Percentiles rank a stretch among this genome's conserved stretches.
Conservation (phyloP, 495 filamentous ascomycete species). For the Aspergillus indologenus region DNA sequence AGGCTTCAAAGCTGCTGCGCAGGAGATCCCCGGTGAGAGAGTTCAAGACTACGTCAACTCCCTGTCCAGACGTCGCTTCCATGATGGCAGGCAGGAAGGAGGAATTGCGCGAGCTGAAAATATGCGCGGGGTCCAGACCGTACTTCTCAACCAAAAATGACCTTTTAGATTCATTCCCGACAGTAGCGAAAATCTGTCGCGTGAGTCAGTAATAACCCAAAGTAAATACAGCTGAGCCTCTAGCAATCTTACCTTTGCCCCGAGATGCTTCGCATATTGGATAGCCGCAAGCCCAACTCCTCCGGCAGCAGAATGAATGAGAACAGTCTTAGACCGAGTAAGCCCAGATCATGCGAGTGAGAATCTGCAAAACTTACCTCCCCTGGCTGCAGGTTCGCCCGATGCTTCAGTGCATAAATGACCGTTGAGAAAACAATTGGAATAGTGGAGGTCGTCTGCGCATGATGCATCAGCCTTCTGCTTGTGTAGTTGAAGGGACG, state of each 20-base stretch:
- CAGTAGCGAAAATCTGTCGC: background rate
- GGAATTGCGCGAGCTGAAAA: constrained; percentile 22
- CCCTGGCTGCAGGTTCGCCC: background rate
- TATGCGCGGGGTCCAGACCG: constrained; percentile 8
- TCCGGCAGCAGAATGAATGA: constrained; percentile 55
- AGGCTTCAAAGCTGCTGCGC: constrained; percentile 24
- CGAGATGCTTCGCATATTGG: constrained; percentile 47
- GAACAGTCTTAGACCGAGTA: constrained; percentile 2
- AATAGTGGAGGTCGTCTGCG: constrained; percentile 3
- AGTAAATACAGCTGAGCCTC: no score
- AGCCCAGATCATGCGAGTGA: background rate
- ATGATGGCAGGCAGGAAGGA: constrained; percentile 16
- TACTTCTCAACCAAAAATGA: constrained; percentile 18
- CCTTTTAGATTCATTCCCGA: background rate
- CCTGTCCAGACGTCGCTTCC: constrained; percentile 16
- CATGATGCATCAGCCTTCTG: no score
- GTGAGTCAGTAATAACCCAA: no score
- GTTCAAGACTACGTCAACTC: constrained; percentile 25
- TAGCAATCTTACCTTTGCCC: constrained; percentile 53
- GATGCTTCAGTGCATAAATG: background rate
- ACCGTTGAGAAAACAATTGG: constrained; percentile 3
- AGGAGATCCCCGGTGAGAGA: constrained; percentile 27
- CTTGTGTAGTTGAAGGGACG: no score
- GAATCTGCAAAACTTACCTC: background rate
- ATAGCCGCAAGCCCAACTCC: constrained; percentile 58